Conservation (phyloP, 2,329 filamentous ascomycete species). For the Sclerotinia nivalis region DNA sequence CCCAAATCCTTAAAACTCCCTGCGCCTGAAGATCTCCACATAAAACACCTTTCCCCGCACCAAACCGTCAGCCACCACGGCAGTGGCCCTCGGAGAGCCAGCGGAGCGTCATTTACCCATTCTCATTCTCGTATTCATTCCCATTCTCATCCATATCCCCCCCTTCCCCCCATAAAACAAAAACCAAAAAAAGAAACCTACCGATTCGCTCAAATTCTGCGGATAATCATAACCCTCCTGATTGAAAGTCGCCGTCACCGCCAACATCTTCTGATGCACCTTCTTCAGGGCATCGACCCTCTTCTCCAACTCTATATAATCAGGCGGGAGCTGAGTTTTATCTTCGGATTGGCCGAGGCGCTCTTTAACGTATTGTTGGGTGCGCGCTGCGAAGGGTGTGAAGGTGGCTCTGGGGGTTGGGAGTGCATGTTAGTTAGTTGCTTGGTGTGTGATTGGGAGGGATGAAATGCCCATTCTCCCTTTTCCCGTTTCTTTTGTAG, state of each 20-base stretch:
- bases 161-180: too few relatives aligned
- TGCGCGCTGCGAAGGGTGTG: slow-evolving; percentile 89
- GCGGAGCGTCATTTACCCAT: not conserved
- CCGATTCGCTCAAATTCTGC: slow-evolving; percentile 70
- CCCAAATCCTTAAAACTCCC: not conserved
- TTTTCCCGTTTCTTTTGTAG: too few relatives aligned
- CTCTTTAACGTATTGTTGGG: slow-evolving; percentile 97
- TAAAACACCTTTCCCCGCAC: too few relatives aligned
- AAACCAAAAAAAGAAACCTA: not conserved
- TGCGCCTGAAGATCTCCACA: not conserved
- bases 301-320: slow-evolving; percentile 99
- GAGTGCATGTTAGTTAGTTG: slow-evolving; percentile 35
- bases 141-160: not conserved
- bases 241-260: slow-evolving; percentile 93
- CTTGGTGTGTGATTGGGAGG: too few relatives aligned
- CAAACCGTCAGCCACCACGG: not conserved
- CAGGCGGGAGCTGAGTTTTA: slow-evolving; percentile 95
- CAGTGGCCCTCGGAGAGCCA: not conserved
- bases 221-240: slow-evolving; percentile 92
- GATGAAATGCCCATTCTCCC: too few relatives aligned
- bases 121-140: not conserved
- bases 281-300: slow-evolving; percentile 95
- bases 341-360: slow-evolving; percentile 93
- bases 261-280: slow-evolving; percentile 95
- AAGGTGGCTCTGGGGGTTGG: slow-evolving; percentile 70